phyloP scores from a whole-genome alignment of 305 asterid species.

The Nicotiana rustica region DNA sequence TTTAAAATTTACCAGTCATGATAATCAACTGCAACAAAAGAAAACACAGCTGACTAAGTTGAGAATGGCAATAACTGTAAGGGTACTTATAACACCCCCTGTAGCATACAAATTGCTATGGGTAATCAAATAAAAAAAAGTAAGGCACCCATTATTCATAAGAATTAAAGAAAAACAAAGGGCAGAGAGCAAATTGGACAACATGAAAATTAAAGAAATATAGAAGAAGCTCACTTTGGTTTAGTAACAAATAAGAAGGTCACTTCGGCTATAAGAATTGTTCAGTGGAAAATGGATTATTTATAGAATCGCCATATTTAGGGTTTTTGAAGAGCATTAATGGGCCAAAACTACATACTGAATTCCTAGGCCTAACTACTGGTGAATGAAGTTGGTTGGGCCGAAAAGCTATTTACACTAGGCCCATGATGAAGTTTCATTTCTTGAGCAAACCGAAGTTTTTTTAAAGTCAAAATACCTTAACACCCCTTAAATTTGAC shows the following conservation, averaged over 20 bases:
- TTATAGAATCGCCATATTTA: constrained; percentile 5
- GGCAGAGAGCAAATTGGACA: not conserved
- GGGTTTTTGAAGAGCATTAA: not conserved
- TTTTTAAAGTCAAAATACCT: no score
- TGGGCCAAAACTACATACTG: not conserved
- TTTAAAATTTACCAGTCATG: constrained; percentile 8
- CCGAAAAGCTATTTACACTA: not conserved
- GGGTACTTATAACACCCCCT: constrained; percentile 21
- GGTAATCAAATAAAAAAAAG: no score
- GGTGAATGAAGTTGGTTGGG: not conserved
- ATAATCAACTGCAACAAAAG: constrained; percentile 31
- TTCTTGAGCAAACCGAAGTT: not conserved
- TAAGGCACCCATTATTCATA: not conserved
- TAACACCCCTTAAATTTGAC: no score
- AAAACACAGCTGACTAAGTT: constrained; percentile 36
- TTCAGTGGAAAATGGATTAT: not conserved
- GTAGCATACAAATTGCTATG: not conserved
- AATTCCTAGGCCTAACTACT: not conserved
- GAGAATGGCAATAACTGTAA: constrained; percentile 30
- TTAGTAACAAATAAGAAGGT: not conserved
- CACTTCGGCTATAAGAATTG: not conserved
- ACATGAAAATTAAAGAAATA: rapidly evolving
- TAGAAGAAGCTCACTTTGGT: not conserved
- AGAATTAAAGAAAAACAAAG: not conserved
- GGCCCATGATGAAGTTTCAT: not conserved